These are phyloP conservation scores for Coccomyxa sp. DNA, from an alignment of 139 green algal species.

Conservation along the genomic window DNA sequence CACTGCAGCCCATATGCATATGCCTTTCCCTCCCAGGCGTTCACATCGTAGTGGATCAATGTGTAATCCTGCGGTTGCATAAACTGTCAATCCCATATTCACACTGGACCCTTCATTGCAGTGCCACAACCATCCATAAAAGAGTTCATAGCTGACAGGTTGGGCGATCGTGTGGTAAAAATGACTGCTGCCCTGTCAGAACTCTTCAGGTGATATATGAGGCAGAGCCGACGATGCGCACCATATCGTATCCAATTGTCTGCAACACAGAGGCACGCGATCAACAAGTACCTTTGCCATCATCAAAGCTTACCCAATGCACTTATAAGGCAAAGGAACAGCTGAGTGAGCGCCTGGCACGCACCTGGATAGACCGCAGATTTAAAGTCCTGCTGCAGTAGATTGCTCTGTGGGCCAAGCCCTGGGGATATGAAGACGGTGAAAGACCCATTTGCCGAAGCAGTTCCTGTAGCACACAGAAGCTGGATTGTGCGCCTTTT, in stretches of 20 bases:
- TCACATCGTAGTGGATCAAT: constrained; percentile 91
- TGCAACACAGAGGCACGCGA: too few relatives aligned
- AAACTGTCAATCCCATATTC: not conserved
- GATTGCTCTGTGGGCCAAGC: constrained; percentile 72
- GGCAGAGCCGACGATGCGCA: too few relatives aligned
- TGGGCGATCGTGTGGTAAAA: too few relatives aligned
- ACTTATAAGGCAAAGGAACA: not conserved
- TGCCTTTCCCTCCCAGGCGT: constrained; percentile 87
- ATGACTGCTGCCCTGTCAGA: too few relatives aligned
- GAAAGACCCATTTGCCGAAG: constrained; percentile 29
- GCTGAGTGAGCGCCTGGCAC: not conserved
- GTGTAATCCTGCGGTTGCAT: constrained; percentile 72
- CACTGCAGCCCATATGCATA: constrained; percentile 77
- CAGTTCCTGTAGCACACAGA: constrained; percentile 14
- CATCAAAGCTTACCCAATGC: too few relatives aligned
- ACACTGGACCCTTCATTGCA: not conserved
- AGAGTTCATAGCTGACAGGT: too few relatives aligned
- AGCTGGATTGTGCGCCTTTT: not conserved
- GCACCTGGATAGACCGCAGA: constrained; percentile 76
- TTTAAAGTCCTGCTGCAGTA: constrained; percentile 95
- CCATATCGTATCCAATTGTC: too few relatives aligned
- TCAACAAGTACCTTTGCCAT: too few relatives aligned
- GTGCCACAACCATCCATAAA: too few relatives aligned
- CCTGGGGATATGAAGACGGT: constrained; percentile 46
- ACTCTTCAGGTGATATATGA: too few relatives aligned